Evolutionary conservation across 1,284 basidiomycete species (phyloP).

Genomic region (Blastosporella zonata): DNA sequence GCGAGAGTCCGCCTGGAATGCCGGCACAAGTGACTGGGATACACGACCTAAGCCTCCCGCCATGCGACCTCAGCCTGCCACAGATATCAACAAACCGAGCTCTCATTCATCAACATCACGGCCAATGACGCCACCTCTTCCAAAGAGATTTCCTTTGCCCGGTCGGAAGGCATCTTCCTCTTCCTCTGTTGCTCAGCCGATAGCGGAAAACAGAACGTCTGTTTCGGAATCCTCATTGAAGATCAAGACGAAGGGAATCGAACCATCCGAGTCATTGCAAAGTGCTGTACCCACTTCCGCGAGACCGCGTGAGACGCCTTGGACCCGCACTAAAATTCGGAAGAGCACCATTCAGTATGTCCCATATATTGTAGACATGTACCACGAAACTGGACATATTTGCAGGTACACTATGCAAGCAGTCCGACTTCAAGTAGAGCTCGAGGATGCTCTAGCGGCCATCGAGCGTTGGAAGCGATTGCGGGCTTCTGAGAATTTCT

Average conservation of each 20-base stretch:
- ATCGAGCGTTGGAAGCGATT: conserved; percentile 29
- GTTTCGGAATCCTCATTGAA: conserved; percentile 1
- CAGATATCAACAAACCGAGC: conserved; percentile 2
- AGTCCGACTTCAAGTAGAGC: conserved; percentile 18
- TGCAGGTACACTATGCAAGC: conserved; percentile 16
- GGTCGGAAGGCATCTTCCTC: conserved; percentile 1
- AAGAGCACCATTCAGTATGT: conserved; percentile 16
- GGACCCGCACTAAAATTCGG: conserved; percentile 8
- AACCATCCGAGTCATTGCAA: conserved; percentile 2
- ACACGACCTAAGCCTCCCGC: conserved; percentile 1
- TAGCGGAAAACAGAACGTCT: neutral
- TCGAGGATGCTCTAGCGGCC: conserved; percentile 20
- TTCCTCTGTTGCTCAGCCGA: neutral
- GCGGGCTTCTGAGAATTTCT: conserved; percentile 27
- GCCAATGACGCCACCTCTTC: neutral
- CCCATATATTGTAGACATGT: neutral
- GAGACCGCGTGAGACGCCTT: neutral
- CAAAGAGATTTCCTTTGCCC: conserved; percentile 4
- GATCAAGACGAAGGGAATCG: conserved; percentile 9
- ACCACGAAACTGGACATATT: neutral
- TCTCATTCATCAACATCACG: neutral
- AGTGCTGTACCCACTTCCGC: conserved; percentile 11
- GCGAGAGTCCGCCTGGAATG: conserved; percentile 7
- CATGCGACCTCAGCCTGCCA: neutral
- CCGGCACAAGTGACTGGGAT: conserved; percentile 3